Base-by-base conservation (phyloP, 1,284 basidiomycete species). In the Sanghuangporus sanghuang region DNA sequence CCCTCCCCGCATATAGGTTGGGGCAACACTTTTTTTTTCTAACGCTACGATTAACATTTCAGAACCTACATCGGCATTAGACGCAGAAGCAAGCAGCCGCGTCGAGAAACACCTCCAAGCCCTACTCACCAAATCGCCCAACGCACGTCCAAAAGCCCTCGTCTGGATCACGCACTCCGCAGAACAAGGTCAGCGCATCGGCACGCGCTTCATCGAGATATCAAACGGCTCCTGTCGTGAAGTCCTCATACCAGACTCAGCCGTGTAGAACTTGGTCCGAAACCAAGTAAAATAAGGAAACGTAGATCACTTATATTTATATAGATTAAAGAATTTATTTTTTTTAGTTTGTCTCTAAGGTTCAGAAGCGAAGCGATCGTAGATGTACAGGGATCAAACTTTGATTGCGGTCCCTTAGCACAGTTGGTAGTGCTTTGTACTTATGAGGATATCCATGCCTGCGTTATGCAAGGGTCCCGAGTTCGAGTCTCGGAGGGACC, bases 11-110 rank as follows among this genome's bases (percentile, higher is more conserved):
- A 32, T 32, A 32, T 32, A 2, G 4, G 2, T 23, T 23, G 23
- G 8, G 38, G 3, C 3, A 16, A 40, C 21, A 12, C 21, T 11
- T 55, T 53, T 58, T n/a, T 11, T 55, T 53, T 58, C 7, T 35
- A 21, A 36, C 35, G 54, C 57, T 42, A 42, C 42, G 2, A 32
- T 32, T 3, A 32, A 32, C 5, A 32, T 5, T 5, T 32, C 67
- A 95, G 93, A 95, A 73, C 93, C 93, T 0, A 95, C 93, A 0
- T 93, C 91, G 1, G 93, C 93, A 0, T 78, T 95, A 64, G 93
- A 95, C 72, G 77, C 84, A n/a, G 81, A 83, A 55, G 83, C 86
- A 0, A 85, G 86, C 23, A 70, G 76, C 9, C 73, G 78, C 35
- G 89, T 95, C 0, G 93, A 95, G 71, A 76, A 80, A 49, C 81